Conservation (phyloP, 306 rosid species). For the Lupinus albus region DNA sequence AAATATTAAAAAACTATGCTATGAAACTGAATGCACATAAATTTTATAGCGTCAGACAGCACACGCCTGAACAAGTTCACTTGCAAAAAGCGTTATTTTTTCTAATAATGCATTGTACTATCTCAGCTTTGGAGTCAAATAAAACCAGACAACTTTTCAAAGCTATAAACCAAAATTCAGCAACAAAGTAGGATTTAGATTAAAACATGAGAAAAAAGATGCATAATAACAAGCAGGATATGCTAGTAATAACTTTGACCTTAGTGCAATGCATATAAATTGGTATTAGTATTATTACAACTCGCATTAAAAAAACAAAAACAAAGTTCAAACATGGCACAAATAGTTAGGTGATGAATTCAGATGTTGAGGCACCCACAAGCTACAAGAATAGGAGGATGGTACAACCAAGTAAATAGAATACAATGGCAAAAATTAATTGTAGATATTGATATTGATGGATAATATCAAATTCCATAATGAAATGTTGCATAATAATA, state of each 20-base stretch:
- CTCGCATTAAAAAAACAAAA: constrained; percentile 20
- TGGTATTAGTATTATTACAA: not conserved
- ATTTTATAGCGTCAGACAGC: not conserved
- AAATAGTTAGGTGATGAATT: constrained; percentile 29
- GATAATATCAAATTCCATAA: no score
- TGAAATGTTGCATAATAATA: no score
- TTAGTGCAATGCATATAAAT: constrained; percentile 6
- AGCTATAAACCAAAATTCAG: not conserved
- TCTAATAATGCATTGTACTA: constrained; percentile 23
- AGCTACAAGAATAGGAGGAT: not conserved
- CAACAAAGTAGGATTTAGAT: not conserved
- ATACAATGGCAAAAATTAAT: not conserved
- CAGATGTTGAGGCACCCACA: constrained; percentile 24
- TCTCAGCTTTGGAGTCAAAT: not conserved
- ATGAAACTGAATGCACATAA: no score
- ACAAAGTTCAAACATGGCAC: constrained; percentile 34
- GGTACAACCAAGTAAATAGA: not conserved
- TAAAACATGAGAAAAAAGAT: not conserved
- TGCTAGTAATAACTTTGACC: constrained; percentile 21
- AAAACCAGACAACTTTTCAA: constrained; percentile 25
- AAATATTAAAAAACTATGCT: no score
- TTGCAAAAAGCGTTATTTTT: constrained; percentile 19
- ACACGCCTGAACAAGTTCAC: constrained; percentile 28
- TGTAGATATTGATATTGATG: no score
- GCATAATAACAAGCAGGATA: not conserved